phyloP scores from a whole-genome alignment of 176 grass and related monocot species.

The Pontederia crassipes region DNA sequence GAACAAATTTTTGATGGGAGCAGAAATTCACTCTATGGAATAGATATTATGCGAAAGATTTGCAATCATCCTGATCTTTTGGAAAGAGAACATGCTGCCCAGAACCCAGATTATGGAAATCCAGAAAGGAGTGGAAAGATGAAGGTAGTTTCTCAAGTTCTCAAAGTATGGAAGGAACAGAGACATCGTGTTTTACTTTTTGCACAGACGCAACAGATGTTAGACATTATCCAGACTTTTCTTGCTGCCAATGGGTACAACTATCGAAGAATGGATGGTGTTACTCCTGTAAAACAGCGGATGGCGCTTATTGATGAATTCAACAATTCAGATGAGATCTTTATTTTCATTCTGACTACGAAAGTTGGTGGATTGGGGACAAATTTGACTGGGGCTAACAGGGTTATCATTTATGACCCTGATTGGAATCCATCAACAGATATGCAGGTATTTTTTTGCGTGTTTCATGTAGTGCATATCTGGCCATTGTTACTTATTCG shows the following conservation, averaged over 20 bases:
- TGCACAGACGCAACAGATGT: slow-evolving; percentile 88
- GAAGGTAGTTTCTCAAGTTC: slow-evolving; percentile 79
- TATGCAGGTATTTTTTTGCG: slow-evolving; percentile 30
- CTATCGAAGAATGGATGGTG: slow-evolving; percentile 87
- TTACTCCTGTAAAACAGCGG: slow-evolving; percentile 81
- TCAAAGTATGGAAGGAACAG: slow-evolving; percentile 88
- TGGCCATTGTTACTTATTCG: too few species aligned
- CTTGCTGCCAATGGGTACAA: slow-evolving; percentile 38
- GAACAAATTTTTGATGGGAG: slow-evolving; percentile 93
- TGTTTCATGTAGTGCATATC: neutral
- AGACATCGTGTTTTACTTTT: slow-evolving; percentile 81
- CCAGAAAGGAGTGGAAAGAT: slow-evolving; percentile 75
- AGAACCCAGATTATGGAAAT: slow-evolving; percentile 88
- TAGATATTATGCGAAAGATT: slow-evolving; percentile 86
- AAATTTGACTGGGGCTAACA: slow-evolving; percentile 76
- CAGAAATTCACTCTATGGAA: slow-evolving; percentile 80
- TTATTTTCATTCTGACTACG: slow-evolving; percentile 87
- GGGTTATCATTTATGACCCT: slow-evolving; percentile 83
- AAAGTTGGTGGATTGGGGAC: slow-evolving; percentile 93
- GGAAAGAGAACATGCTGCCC: slow-evolving; percentile 67
- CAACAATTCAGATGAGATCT: slow-evolving; percentile 71
- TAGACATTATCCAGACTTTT: slow-evolving; percentile 84
- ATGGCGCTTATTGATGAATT: slow-evolving; percentile 96
- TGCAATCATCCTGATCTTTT: slow-evolving; percentile 95
- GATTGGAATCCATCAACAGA: slow-evolving; percentile 99